Evolutionary conservation across 805 yeast genomes (phyloP), one percentile per base, ranked within the genome.

Genomic region (Saccharomycopsis vini): DNA sequence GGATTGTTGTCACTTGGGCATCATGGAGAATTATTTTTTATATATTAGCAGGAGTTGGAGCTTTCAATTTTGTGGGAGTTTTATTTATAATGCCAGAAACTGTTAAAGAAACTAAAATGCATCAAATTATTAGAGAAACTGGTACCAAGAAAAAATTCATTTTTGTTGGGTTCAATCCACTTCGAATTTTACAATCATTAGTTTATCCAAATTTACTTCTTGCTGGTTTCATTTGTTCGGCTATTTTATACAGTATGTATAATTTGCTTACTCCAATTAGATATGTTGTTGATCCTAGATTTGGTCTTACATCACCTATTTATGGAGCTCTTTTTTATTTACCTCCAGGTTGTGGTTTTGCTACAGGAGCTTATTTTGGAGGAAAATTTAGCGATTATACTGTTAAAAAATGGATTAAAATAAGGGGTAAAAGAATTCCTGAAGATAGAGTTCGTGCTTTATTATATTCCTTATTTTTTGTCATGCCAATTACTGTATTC

Each of bases 271-370:
- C 81, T 0, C 81, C 81, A 1, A 74, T 76, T 35, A 56, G 79
- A 50, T 64, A 68, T 36, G 75, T 75, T 7, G 66, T 76, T 42
- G 74, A 74, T 51, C 81, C 81, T 3, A 54, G 80, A 44, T 76
- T 75, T 58, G 52, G 68, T 34, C 56, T 76, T 24, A 62, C 61
- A 0, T 52, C 65, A 16, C 80, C 81, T 0, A 53, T 76, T 2
- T 65, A 64, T 45, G 73, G 77, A 33, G 69, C 77, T 0, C 56
- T 76, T 18, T 75, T 76, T 52, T 76, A 75, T 50, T 54, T 76
- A 3, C 71, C 80, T 3, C 79, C 81, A 0, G 81, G 80, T 1
- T 12, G 57, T n/a, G 82, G 82, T 0, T 73, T 72, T 50, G 36
- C 74, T 1, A 29, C 54, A 1, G 81, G 81, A 0, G 67, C 77